phyloP scores from a whole-genome alignment of 1,284 basidiomycete genomes.

The Taiwanofungus camphoratus region DNA sequence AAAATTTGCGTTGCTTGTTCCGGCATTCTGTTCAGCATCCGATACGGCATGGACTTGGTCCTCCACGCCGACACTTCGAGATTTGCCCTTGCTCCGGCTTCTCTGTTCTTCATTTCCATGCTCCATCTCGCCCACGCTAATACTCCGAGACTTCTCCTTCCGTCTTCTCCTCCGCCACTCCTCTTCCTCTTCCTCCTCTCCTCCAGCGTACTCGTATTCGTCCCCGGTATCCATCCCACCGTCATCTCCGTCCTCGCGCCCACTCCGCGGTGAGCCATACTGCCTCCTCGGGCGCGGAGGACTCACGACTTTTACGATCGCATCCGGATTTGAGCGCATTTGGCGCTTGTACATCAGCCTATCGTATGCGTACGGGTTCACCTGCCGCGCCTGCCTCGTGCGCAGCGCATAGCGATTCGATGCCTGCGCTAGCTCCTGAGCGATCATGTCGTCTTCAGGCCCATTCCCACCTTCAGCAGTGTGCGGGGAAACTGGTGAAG shows the following conservation, averaged over 20 bases:
- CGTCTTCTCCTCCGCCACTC: constrained; percentile 7
- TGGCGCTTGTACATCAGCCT: constrained; percentile 20
- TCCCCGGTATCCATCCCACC: neutral
- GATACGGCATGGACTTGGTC: neutral
- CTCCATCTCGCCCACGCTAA: neutral
- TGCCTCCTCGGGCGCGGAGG: constrained; percentile 11
- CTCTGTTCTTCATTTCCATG: neutral
- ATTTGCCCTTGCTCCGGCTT: neutral
- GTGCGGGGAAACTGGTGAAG: neutral
- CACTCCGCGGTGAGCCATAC: constrained; percentile 11
- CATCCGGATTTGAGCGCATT: constrained; percentile 24
- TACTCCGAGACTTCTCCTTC: constrained; percentile 6
- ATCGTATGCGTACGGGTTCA: constrained; percentile 24
- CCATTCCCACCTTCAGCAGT: neutral
- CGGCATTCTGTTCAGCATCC: neutral
- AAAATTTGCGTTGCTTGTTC: neutral
- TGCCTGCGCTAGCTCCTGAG: constrained; percentile 8
- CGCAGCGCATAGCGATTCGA: constrained; percentile 22
- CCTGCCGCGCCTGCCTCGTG: constrained; percentile 17
- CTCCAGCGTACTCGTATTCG: constrained; percentile 11
- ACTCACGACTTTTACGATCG: constrained; percentile 21
- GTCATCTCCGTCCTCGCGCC: constrained; percentile 6
- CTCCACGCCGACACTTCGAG: neutral
- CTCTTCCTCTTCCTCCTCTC: constrained; percentile 10
- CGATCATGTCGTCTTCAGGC: neutral